These are phyloP conservation scores for Dictyostelium brefeldianum DNA, from an alignment of 78 protist genomes.

Conservation along the genomic window DNA sequence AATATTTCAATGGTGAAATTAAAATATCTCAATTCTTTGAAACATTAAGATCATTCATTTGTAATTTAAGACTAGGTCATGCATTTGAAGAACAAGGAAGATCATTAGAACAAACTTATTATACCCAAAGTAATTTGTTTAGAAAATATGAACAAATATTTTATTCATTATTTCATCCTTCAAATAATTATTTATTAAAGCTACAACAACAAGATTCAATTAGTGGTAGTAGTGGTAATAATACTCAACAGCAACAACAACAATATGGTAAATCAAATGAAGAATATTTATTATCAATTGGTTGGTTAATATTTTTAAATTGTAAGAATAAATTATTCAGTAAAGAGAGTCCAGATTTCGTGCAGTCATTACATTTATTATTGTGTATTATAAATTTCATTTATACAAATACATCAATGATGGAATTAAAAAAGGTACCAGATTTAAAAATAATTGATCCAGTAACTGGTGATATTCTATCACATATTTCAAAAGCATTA, in stretches of 20 bases:
- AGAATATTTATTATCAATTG: slow-evolving; percentile 45
- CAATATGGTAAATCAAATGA: background rate
- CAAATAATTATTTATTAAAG: background rate
- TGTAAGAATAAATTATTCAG: slow-evolving; percentile 39
- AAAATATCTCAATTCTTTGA: slow-evolving; percentile 43
- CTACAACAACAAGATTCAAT: background rate
- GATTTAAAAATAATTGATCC: background rate
- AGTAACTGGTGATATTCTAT: background rate
- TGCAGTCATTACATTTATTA: slow-evolving; percentile 35
- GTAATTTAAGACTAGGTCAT: background rate
- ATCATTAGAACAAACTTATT: background rate
- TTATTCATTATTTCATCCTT: background rate
- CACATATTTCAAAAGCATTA: background rate
- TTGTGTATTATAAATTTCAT: slow-evolving; percentile 40
- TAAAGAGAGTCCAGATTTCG: slow-evolving; percentile 31
- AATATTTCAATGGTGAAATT: slow-evolving; percentile 8
- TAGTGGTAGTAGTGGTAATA: background rate
- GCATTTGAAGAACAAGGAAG: slow-evolving; percentile 14
- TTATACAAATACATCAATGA: slow-evolving; percentile 19
- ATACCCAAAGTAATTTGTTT: slow-evolving; percentile 3
- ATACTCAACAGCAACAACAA: background rate
- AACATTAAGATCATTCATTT: background rate
- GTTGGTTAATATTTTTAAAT: slow-evolving; percentile 48
- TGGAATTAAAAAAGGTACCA: slow-evolving; percentile 1
- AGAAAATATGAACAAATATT: slow-evolving; percentile 54